These are phyloP conservation scores for Prunus kanzakura DNA, from an alignment of 306 rosid genomes.

Conservation along the genomic window DNA sequence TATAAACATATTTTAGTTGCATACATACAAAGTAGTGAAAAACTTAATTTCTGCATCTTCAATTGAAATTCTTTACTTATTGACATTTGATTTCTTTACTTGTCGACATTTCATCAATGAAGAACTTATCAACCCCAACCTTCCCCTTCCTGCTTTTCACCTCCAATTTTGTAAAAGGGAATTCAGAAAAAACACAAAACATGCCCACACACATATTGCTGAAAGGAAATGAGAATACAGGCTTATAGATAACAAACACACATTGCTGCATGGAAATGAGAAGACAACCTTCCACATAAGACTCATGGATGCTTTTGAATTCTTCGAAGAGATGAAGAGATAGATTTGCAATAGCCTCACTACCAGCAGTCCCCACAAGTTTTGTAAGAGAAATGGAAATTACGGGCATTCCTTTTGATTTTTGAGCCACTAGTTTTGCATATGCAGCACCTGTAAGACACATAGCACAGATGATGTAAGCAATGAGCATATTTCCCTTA, in stretches of 20 bases:
- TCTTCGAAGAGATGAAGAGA: slow-evolving; percentile 61
- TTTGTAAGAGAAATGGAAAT: slow-evolving; percentile 64
- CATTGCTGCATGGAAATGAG: neutral
- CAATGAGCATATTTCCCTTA: slow-evolving; percentile 8
- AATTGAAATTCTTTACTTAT: no score
- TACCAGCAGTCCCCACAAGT: slow-evolving; percentile 59
- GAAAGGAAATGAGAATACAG: neutral
- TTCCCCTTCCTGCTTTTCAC: neutral
- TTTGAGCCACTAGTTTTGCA: slow-evolving; percentile 75
- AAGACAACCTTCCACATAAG: slow-evolving; percentile 47
- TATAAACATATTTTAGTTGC: neutral
- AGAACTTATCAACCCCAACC: no score
- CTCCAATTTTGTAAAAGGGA: neutral
- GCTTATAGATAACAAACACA: neutral
- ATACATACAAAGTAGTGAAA: neutral
- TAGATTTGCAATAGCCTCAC: slow-evolving; percentile 52
- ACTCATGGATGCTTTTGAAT: slow-evolving; percentile 39
- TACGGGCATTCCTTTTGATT: slow-evolving; percentile 84
- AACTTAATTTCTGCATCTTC: neutral
- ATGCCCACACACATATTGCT: neutral
- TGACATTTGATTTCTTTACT: neutral
- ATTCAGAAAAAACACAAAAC: neutral
- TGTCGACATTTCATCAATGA: neutral
- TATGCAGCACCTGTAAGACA: slow-evolving; percentile 40
- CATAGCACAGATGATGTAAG: slow-evolving; percentile 9